A percentile compares a stretch with the other conserved stretches of the same genome.
phyloP scores from a whole-genome alignment of 371 early-diverging fungal genomes.

The Mucor racemosus region DNA sequence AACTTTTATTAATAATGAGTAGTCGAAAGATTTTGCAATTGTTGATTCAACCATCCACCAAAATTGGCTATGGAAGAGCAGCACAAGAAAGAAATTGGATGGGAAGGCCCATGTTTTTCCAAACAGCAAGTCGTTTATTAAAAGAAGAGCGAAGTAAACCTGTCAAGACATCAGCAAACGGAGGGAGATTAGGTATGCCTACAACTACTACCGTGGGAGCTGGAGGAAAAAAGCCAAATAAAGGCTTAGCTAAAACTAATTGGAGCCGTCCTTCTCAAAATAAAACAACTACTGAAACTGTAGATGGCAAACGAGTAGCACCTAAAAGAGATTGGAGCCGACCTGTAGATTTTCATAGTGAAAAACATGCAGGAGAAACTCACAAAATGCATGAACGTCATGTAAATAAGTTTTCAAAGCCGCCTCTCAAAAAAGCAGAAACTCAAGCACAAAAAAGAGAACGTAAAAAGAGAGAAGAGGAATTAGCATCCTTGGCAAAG shows the following conservation, averaged over 20 bases:
- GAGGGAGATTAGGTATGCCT: conserved; percentile 11
- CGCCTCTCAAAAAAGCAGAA: conserved; percentile 20
- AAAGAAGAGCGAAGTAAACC: conserved; percentile 5
- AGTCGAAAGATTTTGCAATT: not conserved
- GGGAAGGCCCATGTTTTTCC: conserved; percentile 16
- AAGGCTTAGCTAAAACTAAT: conserved; percentile 13
- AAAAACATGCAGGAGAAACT: conserved; percentile 36
- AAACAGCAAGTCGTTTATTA: conserved; percentile 6
- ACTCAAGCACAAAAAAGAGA: conserved; percentile 33
- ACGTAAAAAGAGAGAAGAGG: conserved; percentile 44
- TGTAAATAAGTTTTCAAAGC: conserved; percentile 28
- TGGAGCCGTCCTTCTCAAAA: conserved; percentile 2
- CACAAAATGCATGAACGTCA: conserved; percentile 35
- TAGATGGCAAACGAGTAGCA: conserved; percentile 17
- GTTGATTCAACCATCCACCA: not conserved
- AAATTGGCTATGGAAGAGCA: not conserved
- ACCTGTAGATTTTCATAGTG: conserved; percentile 38
- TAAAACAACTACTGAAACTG: not conserved
- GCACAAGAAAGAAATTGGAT: conserved; percentile 9
- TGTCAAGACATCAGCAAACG: not conserved
- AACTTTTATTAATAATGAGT: not conserved
- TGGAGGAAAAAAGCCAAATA: conserved; percentile 4
- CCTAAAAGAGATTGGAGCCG: conserved; percentile 40
- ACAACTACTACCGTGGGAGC: not conserved
- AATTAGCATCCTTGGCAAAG: conserved; percentile 26